phyloP scores from a whole-genome alignment of 2,329 filamentous ascomycete genomes.

The Tolypocladium nubicola region DNA sequence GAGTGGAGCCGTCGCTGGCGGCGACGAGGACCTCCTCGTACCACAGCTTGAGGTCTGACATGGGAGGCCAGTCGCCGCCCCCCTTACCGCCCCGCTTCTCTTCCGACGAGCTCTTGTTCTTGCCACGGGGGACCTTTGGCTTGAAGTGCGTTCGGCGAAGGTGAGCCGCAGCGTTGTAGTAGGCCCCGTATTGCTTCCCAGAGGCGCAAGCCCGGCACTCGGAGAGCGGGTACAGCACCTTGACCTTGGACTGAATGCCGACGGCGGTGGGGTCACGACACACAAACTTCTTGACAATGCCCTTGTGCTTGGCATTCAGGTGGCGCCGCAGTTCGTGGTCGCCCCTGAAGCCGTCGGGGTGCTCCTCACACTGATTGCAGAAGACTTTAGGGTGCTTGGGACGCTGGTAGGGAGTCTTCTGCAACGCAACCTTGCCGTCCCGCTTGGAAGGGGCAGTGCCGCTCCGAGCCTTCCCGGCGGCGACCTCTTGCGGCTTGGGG shows the following conservation, averaged over 20 bases:
- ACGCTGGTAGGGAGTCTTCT: slow-evolving; percentile 38
- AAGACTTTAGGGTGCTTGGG: slow-evolving; percentile 62
- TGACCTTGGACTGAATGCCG: slow-evolving; percentile 31
- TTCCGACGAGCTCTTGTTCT: slow-evolving; percentile 25
- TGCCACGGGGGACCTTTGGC: slow-evolving; percentile 39
- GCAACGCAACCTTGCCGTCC: slow-evolving; percentile 33
- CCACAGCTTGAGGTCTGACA: slow-evolving; percentile 49
- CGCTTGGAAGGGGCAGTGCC: slow-evolving; percentile 17
- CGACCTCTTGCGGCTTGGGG: slow-evolving; percentile 30
- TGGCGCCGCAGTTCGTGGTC: slow-evolving; percentile 73
- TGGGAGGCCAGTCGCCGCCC: slow-evolving; percentile 43
- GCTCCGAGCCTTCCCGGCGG: slow-evolving; percentile 2
- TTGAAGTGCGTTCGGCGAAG: slow-evolving; percentile 83
- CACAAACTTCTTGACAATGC: slow-evolving; percentile 43
- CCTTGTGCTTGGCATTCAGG: slow-evolving; percentile 52
- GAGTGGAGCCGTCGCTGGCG: slow-evolving; percentile 26
- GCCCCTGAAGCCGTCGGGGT: slow-evolving; percentile 72
- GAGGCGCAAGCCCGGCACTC: slow-evolving; percentile 77
- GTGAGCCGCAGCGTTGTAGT: slow-evolving; percentile 93
- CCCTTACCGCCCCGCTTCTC: slow-evolving; percentile 45
- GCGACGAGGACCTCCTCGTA: slow-evolving; percentile 41
- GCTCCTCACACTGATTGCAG: slow-evolving; percentile 60
- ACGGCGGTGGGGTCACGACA: slow-evolving; percentile 41
- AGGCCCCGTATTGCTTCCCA: slow-evolving; percentile 73
- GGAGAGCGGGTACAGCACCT: slow-evolving; percentile 52